Conservation (phyloP, 163 green algal genomes). For the Volvox carteri region DNA sequence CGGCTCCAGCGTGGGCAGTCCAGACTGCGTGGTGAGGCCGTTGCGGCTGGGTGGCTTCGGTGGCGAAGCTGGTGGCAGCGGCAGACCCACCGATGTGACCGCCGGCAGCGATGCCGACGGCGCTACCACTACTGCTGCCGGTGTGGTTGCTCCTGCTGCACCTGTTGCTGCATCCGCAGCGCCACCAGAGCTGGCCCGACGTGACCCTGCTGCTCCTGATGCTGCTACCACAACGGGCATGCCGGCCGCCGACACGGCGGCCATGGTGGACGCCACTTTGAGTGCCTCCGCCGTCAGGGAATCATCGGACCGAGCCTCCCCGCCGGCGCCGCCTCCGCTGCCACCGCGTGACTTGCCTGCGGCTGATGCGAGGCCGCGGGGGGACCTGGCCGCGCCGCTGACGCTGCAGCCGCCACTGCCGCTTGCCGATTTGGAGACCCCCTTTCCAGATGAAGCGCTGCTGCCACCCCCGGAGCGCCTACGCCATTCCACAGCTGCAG, state of each 20-base stretch:
- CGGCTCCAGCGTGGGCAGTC: background rate
- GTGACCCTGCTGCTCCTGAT: background rate
- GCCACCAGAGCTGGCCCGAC: background rate
- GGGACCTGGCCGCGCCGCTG: background rate
- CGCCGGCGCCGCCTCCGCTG: background rate
- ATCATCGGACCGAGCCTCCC: background rate
- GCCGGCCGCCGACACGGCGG: background rate
- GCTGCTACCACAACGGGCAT: conserved; percentile 10
- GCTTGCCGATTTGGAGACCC: background rate
- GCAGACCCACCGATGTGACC: background rate
- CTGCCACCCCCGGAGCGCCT: background rate
- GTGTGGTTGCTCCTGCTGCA: background rate
- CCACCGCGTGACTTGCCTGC: background rate
- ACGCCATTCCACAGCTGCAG: background rate
- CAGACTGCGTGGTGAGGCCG: background rate
- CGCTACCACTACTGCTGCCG: background rate
- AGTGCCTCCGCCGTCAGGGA: conserved; percentile 21
- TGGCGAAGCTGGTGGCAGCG: background rate
- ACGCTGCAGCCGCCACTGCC: background rate
- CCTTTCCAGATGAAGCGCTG: background rate
- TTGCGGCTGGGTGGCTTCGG: background rate
- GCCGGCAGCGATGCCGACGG: background rate
- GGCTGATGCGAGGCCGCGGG: background rate
- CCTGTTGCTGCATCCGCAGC: background rate
- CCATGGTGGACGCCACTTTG: conserved; percentile 43